phyloP scores from a whole-genome alignment of 2,329 filamentous ascomycete genomes.

The Fusarium tjaetaba region DNA sequence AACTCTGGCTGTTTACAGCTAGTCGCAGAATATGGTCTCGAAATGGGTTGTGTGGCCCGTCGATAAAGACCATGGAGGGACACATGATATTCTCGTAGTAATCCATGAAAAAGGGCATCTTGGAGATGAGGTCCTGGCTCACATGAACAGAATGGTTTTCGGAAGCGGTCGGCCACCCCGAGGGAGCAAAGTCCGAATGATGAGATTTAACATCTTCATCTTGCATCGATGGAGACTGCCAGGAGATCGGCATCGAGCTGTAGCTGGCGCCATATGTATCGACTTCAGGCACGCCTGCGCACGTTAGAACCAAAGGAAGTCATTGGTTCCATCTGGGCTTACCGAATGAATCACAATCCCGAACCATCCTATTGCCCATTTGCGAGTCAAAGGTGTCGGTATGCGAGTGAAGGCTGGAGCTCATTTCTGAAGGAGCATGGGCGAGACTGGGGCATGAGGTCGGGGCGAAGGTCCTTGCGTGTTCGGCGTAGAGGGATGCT shows the following conservation, averaged over 20 bases:
- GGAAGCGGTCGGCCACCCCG: constrained; percentile 59
- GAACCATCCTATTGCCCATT: constrained; percentile 62
- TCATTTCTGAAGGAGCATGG: constrained; percentile 68
- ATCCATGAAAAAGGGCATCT: constrained; percentile 89
- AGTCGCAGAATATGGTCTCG: constrained; percentile 83
- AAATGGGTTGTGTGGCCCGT: constrained; percentile 86
- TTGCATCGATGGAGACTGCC: constrained; percentile 54
- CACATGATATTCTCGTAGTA: constrained; percentile 95
- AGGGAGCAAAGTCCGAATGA: constrained; percentile 56
- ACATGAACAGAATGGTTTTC: constrained; percentile 60
- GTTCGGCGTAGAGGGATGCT: constrained; percentile 64
- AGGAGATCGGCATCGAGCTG: constrained; percentile 59
- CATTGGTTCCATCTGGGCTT: constrained; percentile 51
- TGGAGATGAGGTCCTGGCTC: constrained; percentile 73
- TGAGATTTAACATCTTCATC: constrained; percentile 58
- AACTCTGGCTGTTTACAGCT: constrained; percentile 78
- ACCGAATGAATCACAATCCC: constrained; percentile 67
- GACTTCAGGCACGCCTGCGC: constrained; percentile 62
- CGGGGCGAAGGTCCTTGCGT: constrained; percentile 58
- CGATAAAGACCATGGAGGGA: constrained; percentile 90
- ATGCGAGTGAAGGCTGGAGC: constrained; percentile 69
- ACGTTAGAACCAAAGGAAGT: constrained; percentile 51
- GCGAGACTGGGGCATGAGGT: constrained; percentile 70
- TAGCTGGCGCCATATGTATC: constrained; percentile 62
- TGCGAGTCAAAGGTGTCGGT: constrained; percentile 67